A percentile compares a stretch with the other conserved stretches of the same genome.
Evolutionary conservation across 2,329 filamentous ascomycete species (phyloP).

Genomic region (Colletotrichum chlorophyti): DNA sequence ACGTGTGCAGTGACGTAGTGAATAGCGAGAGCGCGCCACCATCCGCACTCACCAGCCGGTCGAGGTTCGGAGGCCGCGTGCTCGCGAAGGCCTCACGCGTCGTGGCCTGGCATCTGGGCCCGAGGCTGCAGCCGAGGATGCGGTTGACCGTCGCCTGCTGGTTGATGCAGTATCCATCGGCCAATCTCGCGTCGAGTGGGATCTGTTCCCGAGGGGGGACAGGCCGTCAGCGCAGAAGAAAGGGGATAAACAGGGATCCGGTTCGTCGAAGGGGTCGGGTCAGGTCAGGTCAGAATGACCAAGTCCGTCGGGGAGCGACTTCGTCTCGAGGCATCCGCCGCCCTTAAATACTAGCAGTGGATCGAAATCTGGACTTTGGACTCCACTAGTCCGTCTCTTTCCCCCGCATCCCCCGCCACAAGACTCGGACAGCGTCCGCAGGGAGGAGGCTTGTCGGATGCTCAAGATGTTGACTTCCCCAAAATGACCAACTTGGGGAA

Average conservation of each 20-base stretch:
- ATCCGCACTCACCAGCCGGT: slow-evolving; percentile 11
- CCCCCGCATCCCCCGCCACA: neutral
- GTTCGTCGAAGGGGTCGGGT: neutral
- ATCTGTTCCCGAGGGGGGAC: too few relatives aligned
- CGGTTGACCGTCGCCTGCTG: neutral
- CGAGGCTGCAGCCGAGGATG: neutral
- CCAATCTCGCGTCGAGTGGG: slow-evolving; percentile 2
- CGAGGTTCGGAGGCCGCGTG: slow-evolving; percentile 17
- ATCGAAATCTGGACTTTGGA: neutral
- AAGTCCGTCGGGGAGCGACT: neutral
- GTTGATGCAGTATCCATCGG: neutral
- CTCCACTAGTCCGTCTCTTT: neutral
- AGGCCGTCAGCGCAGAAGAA: neutral
- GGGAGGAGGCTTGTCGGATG: neutral
- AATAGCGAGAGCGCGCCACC: too few relatives aligned
- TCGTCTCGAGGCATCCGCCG: slow-evolving; percentile 13
- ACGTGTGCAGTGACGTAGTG: neutral
- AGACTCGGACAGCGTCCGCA: neutral
- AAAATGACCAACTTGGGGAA: neutral
- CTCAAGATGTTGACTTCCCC: neutral
- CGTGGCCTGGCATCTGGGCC: neutral
- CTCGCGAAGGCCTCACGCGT: slow-evolving; percentile 17
- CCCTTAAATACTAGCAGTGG: slow-evolving; percentile 6
- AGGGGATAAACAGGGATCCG: neutral
- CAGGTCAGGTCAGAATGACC: neutral